A percentile compares a stretch with the other conserved stretches of the same genome.
Conservation (phyloP, 139 green algal species). For the Medakamo hakoo region DNA sequence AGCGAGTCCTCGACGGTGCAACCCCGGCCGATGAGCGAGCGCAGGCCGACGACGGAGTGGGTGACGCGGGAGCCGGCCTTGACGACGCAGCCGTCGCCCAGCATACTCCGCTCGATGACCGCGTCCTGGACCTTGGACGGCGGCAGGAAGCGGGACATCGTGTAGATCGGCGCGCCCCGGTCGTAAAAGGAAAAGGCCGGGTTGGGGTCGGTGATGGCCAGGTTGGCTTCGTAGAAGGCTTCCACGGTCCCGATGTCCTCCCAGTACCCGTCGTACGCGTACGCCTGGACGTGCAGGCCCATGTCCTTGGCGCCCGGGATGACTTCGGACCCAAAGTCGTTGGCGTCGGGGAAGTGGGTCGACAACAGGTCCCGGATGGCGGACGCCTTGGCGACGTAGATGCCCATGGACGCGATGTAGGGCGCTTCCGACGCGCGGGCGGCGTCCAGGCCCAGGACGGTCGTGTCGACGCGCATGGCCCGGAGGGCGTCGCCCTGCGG, state of each 20-base stretch:
- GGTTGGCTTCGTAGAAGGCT: constrained; percentile 95
- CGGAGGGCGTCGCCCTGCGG: constrained; percentile 79
- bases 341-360: constrained; percentile 42
- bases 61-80: constrained; percentile 49
- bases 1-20: constrained; percentile 53
- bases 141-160: constrained; percentile 61
- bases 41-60: constrained; percentile 84
- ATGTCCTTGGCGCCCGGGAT: constrained; percentile 66
- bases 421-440: constrained; percentile 67
- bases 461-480: constrained; percentile 93
- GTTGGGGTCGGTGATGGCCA: constrained; percentile 65
- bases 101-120: constrained; percentile 29
- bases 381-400: constrained; percentile 81
- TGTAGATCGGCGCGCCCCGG: constrained; percentile 69
- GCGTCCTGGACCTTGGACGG: constrained; percentile 56
- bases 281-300: constrained; percentile 52
- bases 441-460: constrained; percentile 72
- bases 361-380: constrained; percentile 25
- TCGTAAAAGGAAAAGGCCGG: constrained; percentile 77
- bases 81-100: constrained; percentile 68
- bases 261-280: constrained; percentile 74
- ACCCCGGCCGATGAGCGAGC: constrained; percentile 55
- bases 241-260: constrained; percentile 90
- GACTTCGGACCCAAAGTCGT: constrained; percentile 75
- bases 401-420: constrained; percentile 99